Evolutionary conservation across 805 yeast species (phyloP), one percentile per base, ranked within the genome.

Genomic region (Barnettozyma sucrosica): DNA sequence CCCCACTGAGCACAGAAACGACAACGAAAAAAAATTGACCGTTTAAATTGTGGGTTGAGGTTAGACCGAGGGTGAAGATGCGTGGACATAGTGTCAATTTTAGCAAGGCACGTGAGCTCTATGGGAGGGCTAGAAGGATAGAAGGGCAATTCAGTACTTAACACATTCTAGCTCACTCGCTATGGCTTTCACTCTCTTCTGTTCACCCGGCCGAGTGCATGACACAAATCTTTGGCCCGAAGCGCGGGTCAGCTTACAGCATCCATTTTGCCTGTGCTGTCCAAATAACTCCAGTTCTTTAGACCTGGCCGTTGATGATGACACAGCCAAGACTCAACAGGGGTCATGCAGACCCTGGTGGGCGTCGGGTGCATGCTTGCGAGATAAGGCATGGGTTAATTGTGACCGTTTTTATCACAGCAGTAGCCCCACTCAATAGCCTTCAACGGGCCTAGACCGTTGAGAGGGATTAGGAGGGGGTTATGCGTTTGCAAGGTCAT

Each of bases 171-270:
- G 4, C 32, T 28, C 30, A 26, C 30, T 26, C 30, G 10, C 37
- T 18, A 16, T 34, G 14, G 21, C 21, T 21, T 18, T 18, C 21
- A 9, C 37, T 16, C 18, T 34, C 18, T 34, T 21, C 37, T 34
- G 37, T 5, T 34, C 32, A 28, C 7, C 32, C n/a, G 32, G 32
- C 32, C 16, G 14, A 16, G 37, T 19, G 37, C 37, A 34, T 34
- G 37, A 34, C 26, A 37, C 40, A 23, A 20, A 16, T 37, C 40
- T 37, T 37, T 37, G 24, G 40, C 40, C 40, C 40, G 40, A 37
- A 37, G 18, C 28, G 13, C 3, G 16, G 40, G 40, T 37, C 40
- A 37, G 26, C 40, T 37, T 13, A 28, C 32, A 28, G 32, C 32
- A n/a, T n/a, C n/a, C n/a, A n/a, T n/a, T n/a, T n/a, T n/a, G n/a